Evolutionary conservation across 177 flowering plant species (phyloP), one percentile per base, ranked within the genome.

Genomic region (Tripterygium wilfordii): DNA sequence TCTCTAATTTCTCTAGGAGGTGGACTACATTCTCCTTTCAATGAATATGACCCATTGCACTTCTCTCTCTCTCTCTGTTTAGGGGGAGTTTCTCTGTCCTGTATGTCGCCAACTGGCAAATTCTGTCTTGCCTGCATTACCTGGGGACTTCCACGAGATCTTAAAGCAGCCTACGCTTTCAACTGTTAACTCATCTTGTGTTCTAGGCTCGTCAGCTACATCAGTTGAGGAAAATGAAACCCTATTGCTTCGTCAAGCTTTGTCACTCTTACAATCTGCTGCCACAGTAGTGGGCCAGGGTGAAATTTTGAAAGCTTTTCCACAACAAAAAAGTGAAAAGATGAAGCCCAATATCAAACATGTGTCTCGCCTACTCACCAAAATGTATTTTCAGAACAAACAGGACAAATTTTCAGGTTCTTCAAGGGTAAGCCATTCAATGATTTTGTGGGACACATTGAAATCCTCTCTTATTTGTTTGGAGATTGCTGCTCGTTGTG

Each of bases 51-150:
- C n/a, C n/a, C n/a, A n/a, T n/a, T n/a, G n/a, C n/a, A n/a, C n/a
- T 30, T 22, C 16, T 8, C n/a, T 10, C 21, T 26, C 28, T 48
- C 52, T 14, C 50, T 36, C 49, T 56, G 47, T 59, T 20, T 30
- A 84, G 95, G 99, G 96, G 20, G 97, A 94, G 62, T 85, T 94
- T 51, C 80, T 89, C 6, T 94, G 99, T 61, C 99, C 99, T 31
- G 92, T 87, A 33, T 94, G 99, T 48, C 95, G 99, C 6, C 78
- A 83, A 32, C 80, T 94, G 48, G 88, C 89, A 48, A 94, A 89
- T 62, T 84, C 90, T 24, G 74, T 78, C 45, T 63, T 94, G 71
- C 96, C 99, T 26, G 72, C 75, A 42, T 27, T 66, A 19, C 71
- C 80, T 49, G 60, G 58, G 21, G 61, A 65, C 51, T 38, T 49